Percentiles rank a stretch among this genome's conserved stretches.
phyloP scores from a whole-genome alignment of 352 stramenopile species.

The Globisporangium emineosum region DNA sequence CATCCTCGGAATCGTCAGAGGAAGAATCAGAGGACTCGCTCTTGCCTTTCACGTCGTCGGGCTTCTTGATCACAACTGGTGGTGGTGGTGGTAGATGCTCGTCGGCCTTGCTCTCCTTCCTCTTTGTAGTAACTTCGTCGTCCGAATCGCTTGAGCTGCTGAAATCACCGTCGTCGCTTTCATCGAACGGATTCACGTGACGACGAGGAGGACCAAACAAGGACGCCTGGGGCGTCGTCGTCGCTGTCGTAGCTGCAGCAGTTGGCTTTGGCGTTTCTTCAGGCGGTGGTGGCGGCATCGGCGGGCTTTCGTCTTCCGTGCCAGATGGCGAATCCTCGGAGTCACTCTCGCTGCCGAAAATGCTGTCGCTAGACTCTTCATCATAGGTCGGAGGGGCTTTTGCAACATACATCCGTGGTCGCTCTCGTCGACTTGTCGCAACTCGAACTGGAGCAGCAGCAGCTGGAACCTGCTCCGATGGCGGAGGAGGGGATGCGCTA shows the following conservation, averaged over 20 bases:
- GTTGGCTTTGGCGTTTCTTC: constrained; percentile 19
- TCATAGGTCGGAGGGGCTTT: constrained; percentile 60
- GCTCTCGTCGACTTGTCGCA: constrained; percentile 34
- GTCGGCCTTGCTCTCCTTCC: background rate
- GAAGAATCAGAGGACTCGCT: constrained; percentile 24
- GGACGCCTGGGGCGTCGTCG: constrained; percentile 6
- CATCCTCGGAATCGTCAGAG: constrained; percentile 19
- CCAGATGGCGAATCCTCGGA: constrained; percentile 46
- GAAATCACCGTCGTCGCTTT: constrained; percentile 47
- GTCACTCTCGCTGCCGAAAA: constrained; percentile 78
- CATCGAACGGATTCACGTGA: constrained; percentile 32
- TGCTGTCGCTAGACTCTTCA: constrained; percentile 85
- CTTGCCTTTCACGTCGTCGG: constrained; percentile 13
- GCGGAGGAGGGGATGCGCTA: constrained; percentile 6
- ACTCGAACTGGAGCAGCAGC: constrained; percentile 25
- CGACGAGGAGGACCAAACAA: constrained; percentile 18
- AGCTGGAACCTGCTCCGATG: constrained; percentile 3
- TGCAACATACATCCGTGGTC: constrained; percentile 79
- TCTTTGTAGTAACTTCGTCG: constrained; percentile 9
- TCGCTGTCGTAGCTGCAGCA: constrained; percentile 13
- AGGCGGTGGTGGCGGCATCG: constrained; percentile 33
- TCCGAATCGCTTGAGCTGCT: constrained; percentile 50
- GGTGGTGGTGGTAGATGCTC: constrained; percentile 2
- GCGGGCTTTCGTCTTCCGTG: constrained; percentile 37
- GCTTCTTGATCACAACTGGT: constrained; percentile 2